phyloP scores from a whole-genome alignment of 2,329 filamentous ascomycete genomes.

The Apiospora aurea region DNA sequence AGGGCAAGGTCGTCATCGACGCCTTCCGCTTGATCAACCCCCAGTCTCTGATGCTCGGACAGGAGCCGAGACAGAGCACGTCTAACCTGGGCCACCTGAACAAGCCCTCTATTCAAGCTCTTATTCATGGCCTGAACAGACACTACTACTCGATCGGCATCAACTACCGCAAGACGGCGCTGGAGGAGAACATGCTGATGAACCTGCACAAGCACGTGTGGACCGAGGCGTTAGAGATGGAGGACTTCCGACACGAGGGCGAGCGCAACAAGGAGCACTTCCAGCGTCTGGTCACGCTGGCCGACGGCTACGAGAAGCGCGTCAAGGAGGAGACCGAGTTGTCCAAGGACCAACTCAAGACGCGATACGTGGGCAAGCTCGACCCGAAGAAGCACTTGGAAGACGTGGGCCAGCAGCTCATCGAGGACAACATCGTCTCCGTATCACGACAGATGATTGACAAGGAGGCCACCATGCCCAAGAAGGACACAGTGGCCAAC shows the following conservation, averaged over 20 bases:
- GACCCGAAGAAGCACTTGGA: slow-evolving; percentile 99
- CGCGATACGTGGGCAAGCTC: slow-evolving; percentile 97
- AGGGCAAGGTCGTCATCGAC: slow-evolving; percentile 99
- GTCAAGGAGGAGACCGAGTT: slow-evolving; percentile 99
- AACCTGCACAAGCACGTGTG: slow-evolving; percentile 99
- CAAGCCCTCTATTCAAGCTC: slow-evolving; percentile 98
- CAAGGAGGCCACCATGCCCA: slow-evolving; percentile 94
- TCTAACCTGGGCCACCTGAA: slow-evolving; percentile 98
- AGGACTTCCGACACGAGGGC: slow-evolving; percentile 88
- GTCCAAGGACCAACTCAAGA: slow-evolving; percentile 97
- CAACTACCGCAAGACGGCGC: slow-evolving; percentile 95
- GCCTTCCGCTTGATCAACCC: slow-evolving; percentile 98
- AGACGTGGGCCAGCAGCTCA: slow-evolving; percentile 93
- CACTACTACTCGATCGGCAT: slow-evolving; percentile 99
- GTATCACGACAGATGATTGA: slow-evolving; percentile 99
- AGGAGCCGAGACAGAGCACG: slow-evolving; percentile 96
- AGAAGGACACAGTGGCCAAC: slow-evolving; percentile 64
- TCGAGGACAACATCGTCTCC: slow-evolving; percentile 98
- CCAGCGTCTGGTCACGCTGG: slow-evolving; percentile 84
- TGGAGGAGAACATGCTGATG: slow-evolving; percentile 99
- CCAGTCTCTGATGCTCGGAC: slow-evolving; percentile 95
- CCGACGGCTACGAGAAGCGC: slow-evolving; percentile 97
- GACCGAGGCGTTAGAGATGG: slow-evolving; percentile 97
- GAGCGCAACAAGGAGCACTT: slow-evolving; percentile 87
- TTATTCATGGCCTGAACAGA: slow-evolving; percentile 96